These are phyloP conservation scores for Paracoccidioides brasiliensis DNA, from an alignment of 2,329 filamentous ascomycete genomes.

Conservation along the genomic window DNA sequence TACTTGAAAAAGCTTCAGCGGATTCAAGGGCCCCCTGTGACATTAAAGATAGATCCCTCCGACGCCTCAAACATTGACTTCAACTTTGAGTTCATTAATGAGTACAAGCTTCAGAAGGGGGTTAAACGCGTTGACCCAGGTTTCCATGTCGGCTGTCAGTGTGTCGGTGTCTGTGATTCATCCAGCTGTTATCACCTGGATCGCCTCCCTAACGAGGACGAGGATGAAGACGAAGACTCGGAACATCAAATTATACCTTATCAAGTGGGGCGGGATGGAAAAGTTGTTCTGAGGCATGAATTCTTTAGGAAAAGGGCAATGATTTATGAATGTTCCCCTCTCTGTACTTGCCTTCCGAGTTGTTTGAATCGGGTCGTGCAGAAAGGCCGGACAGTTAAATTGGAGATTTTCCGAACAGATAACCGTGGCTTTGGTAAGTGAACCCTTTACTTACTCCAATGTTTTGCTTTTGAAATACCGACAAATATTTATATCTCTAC, in stretches of 20 bases:
- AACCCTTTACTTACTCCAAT: neutral
- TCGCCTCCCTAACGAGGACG: constrained; percentile 16
- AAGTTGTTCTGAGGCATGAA: constrained; percentile 18
- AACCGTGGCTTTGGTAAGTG: constrained; percentile 29
- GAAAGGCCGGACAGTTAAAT: constrained; percentile 24
- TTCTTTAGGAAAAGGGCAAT: constrained; percentile 24
- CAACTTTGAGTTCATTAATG: constrained; percentile 29
- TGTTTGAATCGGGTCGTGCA: constrained; percentile 34
- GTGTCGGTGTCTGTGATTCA: constrained; percentile 16
- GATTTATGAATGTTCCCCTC: constrained; percentile 30
- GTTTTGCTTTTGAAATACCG: neutral
- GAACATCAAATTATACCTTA: constrained; percentile 23
- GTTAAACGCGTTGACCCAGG: constrained; percentile 17
- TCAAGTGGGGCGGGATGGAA: constrained; percentile 8
- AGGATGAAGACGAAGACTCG: constrained; percentile 8
- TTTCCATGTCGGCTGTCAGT: constrained; percentile 25
- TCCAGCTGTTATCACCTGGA: constrained; percentile 16
- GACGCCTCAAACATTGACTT: constrained; percentile 14
- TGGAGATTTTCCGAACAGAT: constrained; percentile 33
- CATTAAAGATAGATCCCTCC: constrained; percentile 10
- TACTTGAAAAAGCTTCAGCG: constrained; percentile 14
- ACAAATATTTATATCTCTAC: neutral
- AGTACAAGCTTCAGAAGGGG: constrained; percentile 23
- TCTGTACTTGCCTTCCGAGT: constrained; percentile 22
- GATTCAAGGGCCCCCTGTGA: constrained; percentile 21